These are phyloP conservation scores for Russula abietina DNA, from an alignment of 768 basidiomycete genomes.

Conservation along the genomic window DNA sequence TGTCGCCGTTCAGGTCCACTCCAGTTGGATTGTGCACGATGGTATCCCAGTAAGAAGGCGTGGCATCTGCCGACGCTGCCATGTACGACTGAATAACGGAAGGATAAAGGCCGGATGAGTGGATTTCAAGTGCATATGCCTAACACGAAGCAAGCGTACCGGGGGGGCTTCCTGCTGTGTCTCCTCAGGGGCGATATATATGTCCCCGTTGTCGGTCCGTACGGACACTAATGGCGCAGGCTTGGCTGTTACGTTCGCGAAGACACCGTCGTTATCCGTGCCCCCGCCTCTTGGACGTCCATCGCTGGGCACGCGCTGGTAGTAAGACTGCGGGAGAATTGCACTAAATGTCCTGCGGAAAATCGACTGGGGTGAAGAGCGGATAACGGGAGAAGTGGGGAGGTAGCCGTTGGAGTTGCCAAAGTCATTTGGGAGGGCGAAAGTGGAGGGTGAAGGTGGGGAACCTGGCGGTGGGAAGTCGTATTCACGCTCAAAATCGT, in stretches of 20 bases:
- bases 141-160: conserved; percentile 41
- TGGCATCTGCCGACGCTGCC: conserved; percentile 81
- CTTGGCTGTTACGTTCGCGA: conserved; percentile 90
- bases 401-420: conserved; percentile 70
- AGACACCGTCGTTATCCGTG: conserved; percentile 87
- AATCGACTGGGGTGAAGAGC: conserved; percentile 40
- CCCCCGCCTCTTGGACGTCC: conserved; percentile 52
- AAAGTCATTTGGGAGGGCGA: conserved; percentile 57
- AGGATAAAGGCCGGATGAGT: background rate
- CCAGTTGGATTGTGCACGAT: conserved; percentile 76
- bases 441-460: conserved; percentile 53
- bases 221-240: conserved; percentile 47
- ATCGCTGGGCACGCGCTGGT: conserved; percentile 46
- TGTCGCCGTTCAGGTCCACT: conserved; percentile 46
- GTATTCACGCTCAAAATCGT: conserved; percentile 79
- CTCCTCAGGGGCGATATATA: conserved; percentile 71
- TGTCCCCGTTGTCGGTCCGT: conserved; percentile 48
- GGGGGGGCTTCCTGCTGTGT: conserved; percentile 79
- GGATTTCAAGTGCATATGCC: background rate
- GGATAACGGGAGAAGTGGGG: conserved; percentile 43
- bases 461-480: conserved; percentile 76
- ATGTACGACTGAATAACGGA: conserved; percentile 67
- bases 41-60: conserved; percentile 96
- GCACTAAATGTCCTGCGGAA: conserved; percentile 55
- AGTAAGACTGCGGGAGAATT: conserved; percentile 66